Evolutionary conservation across 495 filamentous ascomycete genomes (phyloP).

Genomic region (Hypoxylon rickii): DNA sequence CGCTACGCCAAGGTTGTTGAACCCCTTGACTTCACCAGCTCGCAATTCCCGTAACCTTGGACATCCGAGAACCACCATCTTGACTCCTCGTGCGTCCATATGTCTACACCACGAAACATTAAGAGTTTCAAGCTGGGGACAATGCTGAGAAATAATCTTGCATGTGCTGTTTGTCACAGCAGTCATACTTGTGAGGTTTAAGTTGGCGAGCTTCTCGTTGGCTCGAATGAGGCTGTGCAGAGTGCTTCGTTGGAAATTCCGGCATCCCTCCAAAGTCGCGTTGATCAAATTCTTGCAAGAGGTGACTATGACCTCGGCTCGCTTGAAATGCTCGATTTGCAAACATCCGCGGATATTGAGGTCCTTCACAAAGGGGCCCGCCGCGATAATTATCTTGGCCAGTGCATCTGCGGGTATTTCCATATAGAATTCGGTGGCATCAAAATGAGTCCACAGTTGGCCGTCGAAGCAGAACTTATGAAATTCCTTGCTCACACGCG

Average conservation of each 20-base stretch:
- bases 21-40: constrained; percentile 80
- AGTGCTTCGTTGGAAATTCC: constrained; percentile 73
- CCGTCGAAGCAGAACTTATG: constrained; percentile 91
- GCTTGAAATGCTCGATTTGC: constrained; percentile 77
- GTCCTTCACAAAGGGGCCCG: constrained; percentile 87
- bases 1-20: constrained; percentile 71
- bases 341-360: constrained; percentile 72
- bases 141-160: constrained; percentile 84
- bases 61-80: constrained; percentile 73
- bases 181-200: constrained; percentile 82
- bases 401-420: constrained; percentile 83
- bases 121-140: constrained; percentile 76
- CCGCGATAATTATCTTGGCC: constrained; percentile 79
- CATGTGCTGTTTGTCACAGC: constrained; percentile 83
- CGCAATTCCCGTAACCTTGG: constrained; percentile 75
- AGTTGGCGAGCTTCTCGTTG: constrained; percentile 75
- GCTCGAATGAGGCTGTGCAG: constrained; percentile 79
- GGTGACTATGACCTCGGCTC: constrained; percentile 72
- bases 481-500: constrained; percentile 79
- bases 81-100: constrained; percentile 81
- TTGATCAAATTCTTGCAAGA: constrained; percentile 85
- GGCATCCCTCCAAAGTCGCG: constrained; percentile 85
- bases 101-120: constrained; percentile 92
- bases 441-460: constrained; percentile 85
- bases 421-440: constrained; percentile 84